Evolutionary conservation across 768 basidiomycete genomes (phyloP).

Genomic region (Lactarius quietus): DNA sequence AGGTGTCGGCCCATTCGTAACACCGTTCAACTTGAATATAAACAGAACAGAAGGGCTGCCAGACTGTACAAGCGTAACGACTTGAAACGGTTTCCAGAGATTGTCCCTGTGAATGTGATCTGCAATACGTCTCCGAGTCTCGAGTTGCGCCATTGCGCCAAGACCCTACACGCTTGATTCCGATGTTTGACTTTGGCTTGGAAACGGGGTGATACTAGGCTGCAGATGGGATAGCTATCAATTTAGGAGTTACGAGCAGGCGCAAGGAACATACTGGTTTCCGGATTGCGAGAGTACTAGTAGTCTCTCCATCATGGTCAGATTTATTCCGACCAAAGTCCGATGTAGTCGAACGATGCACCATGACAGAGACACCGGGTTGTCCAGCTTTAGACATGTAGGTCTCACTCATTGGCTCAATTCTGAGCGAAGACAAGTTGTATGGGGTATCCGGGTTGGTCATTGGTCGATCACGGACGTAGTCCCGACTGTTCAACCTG

Average conservation of each 20-base stretch:
- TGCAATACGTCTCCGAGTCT: not conserved
- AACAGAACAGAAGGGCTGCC: not conserved
- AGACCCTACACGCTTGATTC: not conserved
- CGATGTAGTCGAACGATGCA: not conserved
- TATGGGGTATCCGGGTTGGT: not conserved
- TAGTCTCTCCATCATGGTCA: not conserved
- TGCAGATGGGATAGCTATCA: not conserved
- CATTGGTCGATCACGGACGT: not conserved
- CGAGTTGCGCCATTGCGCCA: not conserved
- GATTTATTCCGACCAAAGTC: not conserved
- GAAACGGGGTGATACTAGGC: not conserved
- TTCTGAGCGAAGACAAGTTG: not conserved
- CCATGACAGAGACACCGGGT: not conserved
- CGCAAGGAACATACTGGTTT: not conserved
- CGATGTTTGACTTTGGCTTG: not conserved
- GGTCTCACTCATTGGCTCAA: not conserved
- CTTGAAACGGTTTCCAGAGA: not conserved
- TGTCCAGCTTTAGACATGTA: not conserved
- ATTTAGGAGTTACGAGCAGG: not conserved
- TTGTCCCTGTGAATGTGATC: not conserved
- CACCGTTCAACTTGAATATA: not conserved
- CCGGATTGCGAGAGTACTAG: not conserved
- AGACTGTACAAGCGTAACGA: not conserved
- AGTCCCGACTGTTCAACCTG: constrained; percentile 16
- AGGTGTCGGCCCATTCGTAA: constrained; percentile 31